phyloP scores from a whole-genome alignment of 768 basidiomycete species.

The Boletus rex-veris region DNA sequence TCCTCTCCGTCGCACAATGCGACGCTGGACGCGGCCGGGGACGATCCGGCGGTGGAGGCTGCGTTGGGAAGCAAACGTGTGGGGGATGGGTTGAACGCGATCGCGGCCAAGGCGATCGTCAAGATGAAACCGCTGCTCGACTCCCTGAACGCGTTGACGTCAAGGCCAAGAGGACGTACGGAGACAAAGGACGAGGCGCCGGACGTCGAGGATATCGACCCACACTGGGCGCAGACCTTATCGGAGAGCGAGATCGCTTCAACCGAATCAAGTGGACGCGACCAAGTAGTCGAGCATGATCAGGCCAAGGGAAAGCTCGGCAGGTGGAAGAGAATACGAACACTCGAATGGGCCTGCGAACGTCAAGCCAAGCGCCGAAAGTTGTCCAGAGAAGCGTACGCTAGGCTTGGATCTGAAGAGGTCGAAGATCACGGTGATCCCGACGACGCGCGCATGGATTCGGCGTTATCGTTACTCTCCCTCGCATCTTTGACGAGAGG shows the following conservation, averaged over 20 bases:
- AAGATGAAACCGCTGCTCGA: conserved; percentile 25
- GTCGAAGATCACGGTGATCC: conserved; percentile 5
- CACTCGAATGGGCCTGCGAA: conserved; percentile 47
- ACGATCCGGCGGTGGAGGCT: neutral
- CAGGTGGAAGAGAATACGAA: conserved; percentile 26
- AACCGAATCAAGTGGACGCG: neutral
- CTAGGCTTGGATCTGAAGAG: conserved; percentile 19
- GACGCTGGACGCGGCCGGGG: conserved; percentile 15
- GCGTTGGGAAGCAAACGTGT: neutral
- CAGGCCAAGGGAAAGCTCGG: conserved; percentile 3
- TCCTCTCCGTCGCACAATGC: conserved; percentile 31
- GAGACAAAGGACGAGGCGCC: neutral
- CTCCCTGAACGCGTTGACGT: conserved; percentile 13
- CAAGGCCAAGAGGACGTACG: conserved; percentile 4
- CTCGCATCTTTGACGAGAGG: conserved; percentile 16
- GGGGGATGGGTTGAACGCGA: neutral
- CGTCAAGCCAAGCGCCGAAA: conserved; percentile 37
- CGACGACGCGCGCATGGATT: conserved; percentile 15
- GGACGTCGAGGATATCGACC: conserved; percentile 1
- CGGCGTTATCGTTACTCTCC: conserved; percentile 32
- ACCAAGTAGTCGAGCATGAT: conserved; percentile 4
- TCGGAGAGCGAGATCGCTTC: neutral
- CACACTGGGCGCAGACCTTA: neutral
- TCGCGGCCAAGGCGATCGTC: conserved; percentile 14
- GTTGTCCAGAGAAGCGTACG: conserved; percentile 16